Conservation (phyloP, 441 rosid species). For the Flueggea neowawraea region DNA sequence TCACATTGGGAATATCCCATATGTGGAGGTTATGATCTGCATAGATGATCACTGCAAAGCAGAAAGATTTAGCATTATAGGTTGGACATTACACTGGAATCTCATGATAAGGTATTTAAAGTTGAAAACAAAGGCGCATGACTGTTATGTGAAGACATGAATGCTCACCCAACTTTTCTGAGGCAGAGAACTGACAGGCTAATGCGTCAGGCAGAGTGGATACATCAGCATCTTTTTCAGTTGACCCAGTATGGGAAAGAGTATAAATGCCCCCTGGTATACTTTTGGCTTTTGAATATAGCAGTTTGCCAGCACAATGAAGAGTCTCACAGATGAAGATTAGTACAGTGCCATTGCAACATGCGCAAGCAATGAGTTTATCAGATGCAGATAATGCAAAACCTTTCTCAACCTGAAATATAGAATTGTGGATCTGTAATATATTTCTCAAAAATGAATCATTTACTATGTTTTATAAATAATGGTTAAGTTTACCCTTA, state of each 20-base stretch:
- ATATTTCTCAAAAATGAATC: background rate
- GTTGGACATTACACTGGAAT: too few relatives aligned
- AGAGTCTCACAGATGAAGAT: constrained; percentile 45
- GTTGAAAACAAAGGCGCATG: constrained; percentile 6
- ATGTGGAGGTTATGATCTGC: constrained; percentile 71
- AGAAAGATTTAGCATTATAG: constrained; percentile 11
- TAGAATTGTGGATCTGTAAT: constrained; percentile 10
- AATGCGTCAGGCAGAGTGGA: constrained; percentile 62
- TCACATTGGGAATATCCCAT: constrained; percentile 70
- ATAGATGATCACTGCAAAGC: constrained; percentile 67
- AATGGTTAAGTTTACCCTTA: constrained; percentile 44
- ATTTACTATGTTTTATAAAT: background rate
- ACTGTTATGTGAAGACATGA: constrained; percentile 6
- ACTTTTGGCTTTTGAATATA: constrained; percentile 50
- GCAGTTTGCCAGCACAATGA: constrained; percentile 44
- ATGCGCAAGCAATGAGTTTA: constrained; percentile 79
- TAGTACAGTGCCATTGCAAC: constrained; percentile 63
- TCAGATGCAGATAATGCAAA: constrained; percentile 68
- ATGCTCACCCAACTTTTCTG: constrained; percentile 62
- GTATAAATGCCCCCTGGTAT: constrained; percentile 24
- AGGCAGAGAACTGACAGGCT: constrained; percentile 77
- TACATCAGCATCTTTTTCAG: constrained; percentile 24
- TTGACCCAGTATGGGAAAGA: constrained; percentile 9
- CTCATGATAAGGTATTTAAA: constrained; percentile 1
- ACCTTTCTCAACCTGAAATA: constrained; percentile 73